Base-by-base conservation (phyloP, 305 asterid genomes). In the Rubia occidens region DNA sequence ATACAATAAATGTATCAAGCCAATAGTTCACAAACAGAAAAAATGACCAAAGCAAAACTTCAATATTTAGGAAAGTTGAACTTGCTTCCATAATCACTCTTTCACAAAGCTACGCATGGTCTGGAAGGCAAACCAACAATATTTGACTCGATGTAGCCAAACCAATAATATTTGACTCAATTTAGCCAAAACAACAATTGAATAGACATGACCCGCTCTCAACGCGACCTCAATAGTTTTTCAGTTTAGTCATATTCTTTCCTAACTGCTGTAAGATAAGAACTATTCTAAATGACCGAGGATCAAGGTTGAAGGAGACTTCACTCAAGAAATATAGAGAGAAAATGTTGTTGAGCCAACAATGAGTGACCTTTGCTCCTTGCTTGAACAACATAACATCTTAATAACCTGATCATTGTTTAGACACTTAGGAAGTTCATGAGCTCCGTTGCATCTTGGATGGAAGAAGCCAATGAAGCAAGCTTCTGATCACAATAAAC, bases 401-500 rank as follows among this genome's bases (percentile, higher is more conserved):
- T 85, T 90, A 37, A 94, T 95, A 6, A 91, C 86, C 67, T 80
- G 87, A 54, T 76, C 68, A 63, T 91, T 94, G 5, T 85, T 80
- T 15, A 94, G 72, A 37, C 94, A 88, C 47, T 84, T 84, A 0
- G 96, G 96, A 71, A 94, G 91, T 64, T 86, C 93, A 10, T 78
- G 60, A 94, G 88, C 54, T 90, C 97, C 20, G 86, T 76, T 0
- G 99, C 96, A 75, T 94, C 99, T 79, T 84, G 86, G 60, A 85
- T 75, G 69, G 94, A 87, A 32, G 83, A 80, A 54, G 87, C 91
- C 72, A 91, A 71, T 68, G 91, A 83, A 45, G 99, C 93, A 58
- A 94, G 97, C 72, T 84, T 87, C 75, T 89, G 78, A 69, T 88
- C 97, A 69, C 96, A 91, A 62, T 91, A 91, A 80, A 87, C 91